A percentile compares a stretch with the other conserved stretches of the same genome.
phyloP scores from a whole-genome alignment of 164 flowering plant species.

The Umbilicus rupestris region DNA sequence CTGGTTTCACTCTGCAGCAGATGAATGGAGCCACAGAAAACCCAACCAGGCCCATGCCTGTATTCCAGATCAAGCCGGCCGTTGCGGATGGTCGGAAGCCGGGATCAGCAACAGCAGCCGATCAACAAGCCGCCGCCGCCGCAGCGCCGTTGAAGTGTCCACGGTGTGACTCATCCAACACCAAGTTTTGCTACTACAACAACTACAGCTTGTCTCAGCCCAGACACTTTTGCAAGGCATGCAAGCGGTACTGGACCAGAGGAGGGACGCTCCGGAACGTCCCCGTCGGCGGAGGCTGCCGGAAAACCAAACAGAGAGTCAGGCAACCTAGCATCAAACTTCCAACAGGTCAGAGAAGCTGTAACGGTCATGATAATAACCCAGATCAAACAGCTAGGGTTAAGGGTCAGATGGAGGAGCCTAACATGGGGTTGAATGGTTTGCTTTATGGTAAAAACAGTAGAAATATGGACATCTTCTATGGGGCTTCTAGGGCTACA shows the following conservation, averaged over 20 bases:
- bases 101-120: slow-evolving; percentile 14
- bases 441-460: not conserved
- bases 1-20: not conserved
- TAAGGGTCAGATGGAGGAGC: not conserved
- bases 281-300: slow-evolving; percentile 66
- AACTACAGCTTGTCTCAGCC: slow-evolving; percentile 80
- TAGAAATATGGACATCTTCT: not conserved
- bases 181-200: slow-evolving; percentile 84
- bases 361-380: not conserved
- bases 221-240: slow-evolving; percentile 70
- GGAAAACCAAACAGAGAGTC: slow-evolving; percentile 50
- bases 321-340: slow-evolving; percentile 16
- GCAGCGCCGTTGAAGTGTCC: slow-evolving; percentile 52
- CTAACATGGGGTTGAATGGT: not conserved
- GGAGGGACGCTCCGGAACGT: slow-evolving; percentile 78
- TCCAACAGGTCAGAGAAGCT: not conserved
- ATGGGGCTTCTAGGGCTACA: not conserved
- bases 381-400: not conserved
- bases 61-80: not conserved
- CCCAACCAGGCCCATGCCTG: not conserved
- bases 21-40: not conserved
- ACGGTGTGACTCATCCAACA: slow-evolving; percentile 59
- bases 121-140: slow-evolving; percentile 22
- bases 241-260: slow-evolving; percentile 82
- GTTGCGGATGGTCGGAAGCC: not conserved